These are phyloP conservation scores for Chlamydomonas reinhardtii DNA, from an alignment of 163 green algal genomes.

Conservation along the genomic window DNA sequence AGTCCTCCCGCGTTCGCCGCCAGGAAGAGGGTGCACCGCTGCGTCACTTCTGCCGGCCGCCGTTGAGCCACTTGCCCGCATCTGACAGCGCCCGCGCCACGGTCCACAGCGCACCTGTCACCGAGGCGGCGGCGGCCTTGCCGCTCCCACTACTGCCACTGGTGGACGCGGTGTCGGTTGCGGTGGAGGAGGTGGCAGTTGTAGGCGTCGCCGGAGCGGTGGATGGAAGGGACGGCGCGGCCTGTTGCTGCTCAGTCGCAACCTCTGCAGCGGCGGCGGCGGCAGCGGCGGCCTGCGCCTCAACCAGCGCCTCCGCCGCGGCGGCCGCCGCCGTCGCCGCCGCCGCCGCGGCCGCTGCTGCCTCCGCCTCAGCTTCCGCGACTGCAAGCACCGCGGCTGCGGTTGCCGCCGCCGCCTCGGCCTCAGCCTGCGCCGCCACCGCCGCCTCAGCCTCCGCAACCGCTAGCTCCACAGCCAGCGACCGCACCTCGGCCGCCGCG, in stretches of 20 bases:
- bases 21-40: too few species aligned
- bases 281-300: neutral
- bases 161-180: too few species aligned
- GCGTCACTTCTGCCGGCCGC: slow-evolving; percentile 8
- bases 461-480: neutral
- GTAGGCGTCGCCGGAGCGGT: too few species aligned
- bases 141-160: neutral
- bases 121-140: neutral
- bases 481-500: neutral
- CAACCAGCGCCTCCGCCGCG: neutral
- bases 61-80: neutral
- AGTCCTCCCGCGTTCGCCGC: too few species aligned
- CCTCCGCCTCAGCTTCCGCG: neutral
- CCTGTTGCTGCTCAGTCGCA: neutral
- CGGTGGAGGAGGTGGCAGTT: neutral
- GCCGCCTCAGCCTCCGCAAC: neutral
- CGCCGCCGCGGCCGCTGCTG: neutral
- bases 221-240: too few species aligned
- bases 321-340: neutral
- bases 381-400: neutral
- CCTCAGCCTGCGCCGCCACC: neutral
- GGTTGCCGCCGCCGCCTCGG: neutral
- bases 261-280: neutral
- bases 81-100: neutral
- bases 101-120: slow-evolving; percentile 4